Evolutionary conservation across 164 flowering plant genomes (phyloP), one percentile per base, ranked within the genome.

Genomic region (Cinnamomum chago): DNA sequence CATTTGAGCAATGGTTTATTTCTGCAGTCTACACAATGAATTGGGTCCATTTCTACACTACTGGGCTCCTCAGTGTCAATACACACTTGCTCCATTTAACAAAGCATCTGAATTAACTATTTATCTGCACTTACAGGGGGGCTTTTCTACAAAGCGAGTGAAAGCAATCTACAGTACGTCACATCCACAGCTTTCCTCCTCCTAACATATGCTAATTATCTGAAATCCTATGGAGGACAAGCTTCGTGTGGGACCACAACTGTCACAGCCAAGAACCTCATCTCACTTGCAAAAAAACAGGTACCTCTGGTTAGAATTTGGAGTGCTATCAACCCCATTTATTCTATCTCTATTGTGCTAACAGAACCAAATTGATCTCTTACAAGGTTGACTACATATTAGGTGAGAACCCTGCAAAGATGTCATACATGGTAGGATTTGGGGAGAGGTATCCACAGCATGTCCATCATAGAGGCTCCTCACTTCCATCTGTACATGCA

Each of bases 361-460:
- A 67, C 69, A 4, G n/a, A 73, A 17, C 67, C 7, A 55, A 62
- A 28, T 62, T 67, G 64, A 24, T 22, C 55, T 40, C 47, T 18
- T 74, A 13, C n/a, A 70, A 76, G 73, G 94, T 89, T n/a, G 99
- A 96, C 82, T 94, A 96, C 82, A 87, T 94, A 13, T 70, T 96
- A 74, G 99, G 99, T 0, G 82, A 90, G 52, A 96, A 96, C 71
- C 98, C 98, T 1, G 82, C 76, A 13, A 88, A 82, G 74, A 88
- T 86, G 87, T 94, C 98, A 1, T 94, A 88, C 86, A 92, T 96
- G 98, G 99, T 96, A 12, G 98, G 98, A 2, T 94, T 88, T 22
- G 99, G 99, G 17, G 65, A 77, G 1, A 84, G 67, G 69, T 96
- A 84, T 70, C 98, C 98, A 0, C 84, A 78, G 62, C 92, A 84